A percentile compares a stretch with the other conserved stretches of the same genome.
phyloP scores from a whole-genome alignment of 192 early-diverging fungal genomes.

The Fimicolochytrium jonesii region DNA sequence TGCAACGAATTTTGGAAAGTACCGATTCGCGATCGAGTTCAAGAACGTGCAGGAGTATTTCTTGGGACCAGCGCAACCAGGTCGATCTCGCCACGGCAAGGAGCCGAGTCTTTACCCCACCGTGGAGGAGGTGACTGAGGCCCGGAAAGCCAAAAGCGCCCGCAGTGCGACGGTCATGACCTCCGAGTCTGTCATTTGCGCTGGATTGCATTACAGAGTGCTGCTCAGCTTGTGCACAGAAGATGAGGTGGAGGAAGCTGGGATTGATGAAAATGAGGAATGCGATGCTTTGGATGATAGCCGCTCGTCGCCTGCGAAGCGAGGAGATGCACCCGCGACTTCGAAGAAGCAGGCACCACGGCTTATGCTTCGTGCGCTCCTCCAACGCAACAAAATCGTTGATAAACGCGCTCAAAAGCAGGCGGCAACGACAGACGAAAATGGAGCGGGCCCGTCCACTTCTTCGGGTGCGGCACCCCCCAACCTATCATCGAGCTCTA shows the following conservation, averaged over 20 bases:
- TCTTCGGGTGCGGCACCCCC: not conserved
- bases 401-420: conserved; percentile 11
- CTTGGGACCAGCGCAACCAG: not conserved
- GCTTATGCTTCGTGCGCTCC: conserved; percentile 26
- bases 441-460: too few relatives aligned
- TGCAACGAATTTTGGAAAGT: conserved; percentile 6
- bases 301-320: not conserved
- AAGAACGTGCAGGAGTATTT: conserved; percentile 22
- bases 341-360: not conserved
- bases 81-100: not conserved
- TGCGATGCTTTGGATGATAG: not conserved
- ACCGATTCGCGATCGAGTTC: conserved; percentile 36
- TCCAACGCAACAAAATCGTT: conserved; percentile 21
- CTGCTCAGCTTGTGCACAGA: conserved; percentile 18
- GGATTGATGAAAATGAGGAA: not conserved
- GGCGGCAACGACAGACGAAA: too few relatives aligned
- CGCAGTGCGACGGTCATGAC: conserved; percentile 4
- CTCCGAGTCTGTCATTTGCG: conserved; percentile 32
- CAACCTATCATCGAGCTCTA: not conserved
- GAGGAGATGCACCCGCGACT: not conserved
- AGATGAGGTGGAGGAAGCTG: conserved; percentile 3
- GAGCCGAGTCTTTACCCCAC: too few relatives aligned
- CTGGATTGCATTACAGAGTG: conserved; percentile 38
- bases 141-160: not conserved
- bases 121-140: too few relatives aligned